These are phyloP conservation scores for Passalora sequoiae DNA, from an alignment of 2,329 filamentous ascomycete species.

Conservation along the genomic window DNA sequence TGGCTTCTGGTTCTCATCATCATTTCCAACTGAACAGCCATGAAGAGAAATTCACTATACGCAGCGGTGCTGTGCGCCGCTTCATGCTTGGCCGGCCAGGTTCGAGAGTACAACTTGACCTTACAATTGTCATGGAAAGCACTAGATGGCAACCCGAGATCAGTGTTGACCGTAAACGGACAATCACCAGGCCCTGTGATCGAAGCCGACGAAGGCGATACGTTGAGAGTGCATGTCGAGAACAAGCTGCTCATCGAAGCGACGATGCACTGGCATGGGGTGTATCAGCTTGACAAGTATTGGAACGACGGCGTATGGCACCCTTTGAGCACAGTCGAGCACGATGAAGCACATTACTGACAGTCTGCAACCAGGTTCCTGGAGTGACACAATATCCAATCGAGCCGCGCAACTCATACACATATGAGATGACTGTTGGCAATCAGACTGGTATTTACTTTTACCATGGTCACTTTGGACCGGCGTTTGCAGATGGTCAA, in stretches of 20 bases:
- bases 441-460: conserved; percentile 18
- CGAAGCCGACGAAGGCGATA: conserved; percentile 44
- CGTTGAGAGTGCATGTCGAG: conserved; percentile 39
- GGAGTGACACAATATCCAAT: conserved; percentile 21
- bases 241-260: conserved; percentile 34
- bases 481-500: conserved; percentile 18
- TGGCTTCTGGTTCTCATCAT: too few relatives aligned
- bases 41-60: too few relatives aligned
- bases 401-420: conserved; percentile 14
- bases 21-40: too few relatives aligned
- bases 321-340: too few relatives aligned
- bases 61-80: background rate
- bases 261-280: conserved; percentile 17
- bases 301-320: conserved; percentile 9
- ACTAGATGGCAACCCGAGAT: conserved; percentile 14
- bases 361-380: too few relatives aligned
- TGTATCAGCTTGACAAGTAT: conserved; percentile 3
- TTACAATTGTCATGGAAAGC: background rate
- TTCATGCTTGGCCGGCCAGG: background rate
- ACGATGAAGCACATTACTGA: too few relatives aligned
- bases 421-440: conserved; percentile 18
- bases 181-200: conserved; percentile 44
- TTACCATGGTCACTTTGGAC: conserved; percentile 19
- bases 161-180: conserved; percentile 32
- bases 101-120: background rate